Evolutionary conservation across 305 asterid genomes (phyloP), one percentile per base, ranked within the genome.

Genomic region (Rubia peregrina): DNA sequence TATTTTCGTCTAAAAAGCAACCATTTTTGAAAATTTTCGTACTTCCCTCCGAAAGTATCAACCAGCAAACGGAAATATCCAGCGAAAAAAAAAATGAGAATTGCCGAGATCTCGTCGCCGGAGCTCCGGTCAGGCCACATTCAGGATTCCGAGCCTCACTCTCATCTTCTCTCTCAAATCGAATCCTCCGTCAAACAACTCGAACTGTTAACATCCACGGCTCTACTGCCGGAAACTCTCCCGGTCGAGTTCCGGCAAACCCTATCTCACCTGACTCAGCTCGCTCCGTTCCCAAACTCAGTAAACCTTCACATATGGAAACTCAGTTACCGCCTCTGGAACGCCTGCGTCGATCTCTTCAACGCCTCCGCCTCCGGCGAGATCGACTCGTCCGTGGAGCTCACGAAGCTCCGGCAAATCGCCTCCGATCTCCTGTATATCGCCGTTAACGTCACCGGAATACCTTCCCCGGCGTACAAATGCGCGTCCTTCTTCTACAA

Each of bases 241-340:
- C 83, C 91, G 66, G 76, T 91, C 65, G 86, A 86, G 61, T 89
- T 93, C 73, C 83, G 82, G 65, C 74, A 56, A 59, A 71, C 79
- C 68, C 73, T 85, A 21, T 67, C 85, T 75, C 91, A 83, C 79
- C 80, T 93, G 74, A 73, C 67, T 66, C 88, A 77, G 73, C 86
- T 90, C 80, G 75, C 85, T 76, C 96, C 96, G 56, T 73, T 88
- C 77, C 84, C 90, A 41, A 88, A 93, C 69, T 83, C 97, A 40
- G 65, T 78, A 56, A 90, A 89, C 24, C 83, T 90, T 74, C 80
- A 78, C 19, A 82, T 89, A 44, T 93, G 98, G 98, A 93, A 93
- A 73, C 91, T 93, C 73, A 83, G 91, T 76, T 93, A 90, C 84
- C 95, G 98, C 79, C 87, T 93, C 69, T 93, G 98, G 98, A 93